These are phyloP conservation scores for Paragyromitra xinjiangensis DNA, from an alignment of 495 filamentous ascomycete species.

Conservation along the genomic window DNA sequence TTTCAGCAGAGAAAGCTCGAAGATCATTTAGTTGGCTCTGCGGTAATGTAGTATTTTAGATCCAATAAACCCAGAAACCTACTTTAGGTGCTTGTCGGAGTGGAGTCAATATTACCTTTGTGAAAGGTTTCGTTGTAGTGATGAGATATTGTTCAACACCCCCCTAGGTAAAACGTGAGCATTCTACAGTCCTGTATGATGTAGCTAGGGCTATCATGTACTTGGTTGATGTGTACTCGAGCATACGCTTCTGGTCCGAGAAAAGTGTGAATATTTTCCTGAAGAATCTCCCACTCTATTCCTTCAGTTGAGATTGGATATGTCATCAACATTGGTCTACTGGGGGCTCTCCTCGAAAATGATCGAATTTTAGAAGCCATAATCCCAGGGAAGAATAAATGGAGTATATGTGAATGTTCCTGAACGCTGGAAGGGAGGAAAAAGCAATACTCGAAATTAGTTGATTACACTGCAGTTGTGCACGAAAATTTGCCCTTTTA, in stretches of 20 bases:
- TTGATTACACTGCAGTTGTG: background rate
- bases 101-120: slow-evolving; percentile 11
- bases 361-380: slow-evolving; percentile 10
- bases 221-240: slow-evolving; percentile 22
- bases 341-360: background rate
- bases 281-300: slow-evolving; percentile 40
- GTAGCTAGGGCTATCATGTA: background rate
- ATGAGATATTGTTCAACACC: slow-evolving; percentile 21
- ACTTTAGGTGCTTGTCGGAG: background rate
- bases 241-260: slow-evolving; percentile 40
- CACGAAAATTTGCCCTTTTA: slow-evolving; percentile 1
- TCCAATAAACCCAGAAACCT: background rate
- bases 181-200: background rate
- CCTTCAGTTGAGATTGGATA: slow-evolving; percentile 34
- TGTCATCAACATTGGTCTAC: slow-evolving; percentile 26
- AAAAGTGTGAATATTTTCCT: slow-evolving; percentile 32
- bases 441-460: background rate
- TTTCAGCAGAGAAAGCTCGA: slow-evolving; percentile 32
- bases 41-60: slow-evolving; percentile 1
- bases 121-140: slow-evolving; percentile 30
- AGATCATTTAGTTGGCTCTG: slow-evolving; percentile 43
- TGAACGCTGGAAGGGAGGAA: background rate
- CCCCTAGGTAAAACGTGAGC: slow-evolving; percentile 15
- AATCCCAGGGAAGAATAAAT: background rate
- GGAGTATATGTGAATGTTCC: background rate